Conservation (phyloP, 306 rosid species). For the Lupinus albus region DNA sequence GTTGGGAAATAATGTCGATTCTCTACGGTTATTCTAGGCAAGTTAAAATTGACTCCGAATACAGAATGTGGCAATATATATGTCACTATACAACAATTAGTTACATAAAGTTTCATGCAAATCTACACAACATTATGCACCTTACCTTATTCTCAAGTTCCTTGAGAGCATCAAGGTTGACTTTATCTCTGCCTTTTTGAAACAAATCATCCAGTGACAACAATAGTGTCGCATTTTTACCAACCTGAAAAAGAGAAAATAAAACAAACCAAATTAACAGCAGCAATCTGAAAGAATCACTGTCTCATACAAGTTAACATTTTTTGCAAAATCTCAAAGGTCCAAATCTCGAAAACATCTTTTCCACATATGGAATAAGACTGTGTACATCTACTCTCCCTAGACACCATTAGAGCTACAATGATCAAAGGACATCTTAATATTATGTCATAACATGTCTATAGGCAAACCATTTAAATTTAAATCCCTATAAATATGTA, state of each 20-base stretch:
- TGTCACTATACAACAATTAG: not conserved
- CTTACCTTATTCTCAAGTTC: slow-evolving; percentile 68
- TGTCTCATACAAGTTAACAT: not conserved
- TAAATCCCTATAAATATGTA: no score
- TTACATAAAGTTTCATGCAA: not conserved
- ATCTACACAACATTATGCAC: slow-evolving; percentile 11
- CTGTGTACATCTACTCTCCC: no score
- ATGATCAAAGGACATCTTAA: not conserved
- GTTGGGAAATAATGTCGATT: not conserved
- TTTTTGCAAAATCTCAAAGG: not conserved
- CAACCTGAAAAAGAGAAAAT: slow-evolving; percentile 48
- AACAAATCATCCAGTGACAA: slow-evolving; percentile 68
- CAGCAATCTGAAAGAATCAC: not conserved
- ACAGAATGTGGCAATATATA: not conserved
- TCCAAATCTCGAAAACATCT: no score
- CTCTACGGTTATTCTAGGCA: not conserved
- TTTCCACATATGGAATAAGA: no score
- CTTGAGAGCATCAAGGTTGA: slow-evolving; percentile 58
- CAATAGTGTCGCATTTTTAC: slow-evolving; percentile 73
- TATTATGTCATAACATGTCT: not conserved
- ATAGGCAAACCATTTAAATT: not conserved
- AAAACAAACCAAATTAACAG: not conserved
- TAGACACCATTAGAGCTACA: not conserved
- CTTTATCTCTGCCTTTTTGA: slow-evolving; percentile 62
- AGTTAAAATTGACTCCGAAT: not conserved